Evolutionary conservation across 139 green algal species (phyloP).

Genomic region (Coccomyxa sp.): DNA sequence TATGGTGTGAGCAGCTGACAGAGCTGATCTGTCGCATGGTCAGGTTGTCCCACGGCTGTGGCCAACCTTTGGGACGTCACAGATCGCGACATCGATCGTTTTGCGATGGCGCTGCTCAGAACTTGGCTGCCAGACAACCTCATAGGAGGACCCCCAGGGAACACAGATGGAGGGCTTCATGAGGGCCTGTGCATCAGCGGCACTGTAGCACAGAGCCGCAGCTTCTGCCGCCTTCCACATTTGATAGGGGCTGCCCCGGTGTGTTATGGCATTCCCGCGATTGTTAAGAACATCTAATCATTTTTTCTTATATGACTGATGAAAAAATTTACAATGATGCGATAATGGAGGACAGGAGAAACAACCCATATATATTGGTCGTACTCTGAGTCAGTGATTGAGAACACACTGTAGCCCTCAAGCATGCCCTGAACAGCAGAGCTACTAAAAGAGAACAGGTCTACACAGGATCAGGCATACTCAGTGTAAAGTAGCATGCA

Average conservation of each 20-base stretch:
- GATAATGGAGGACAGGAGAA: no score
- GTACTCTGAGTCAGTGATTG: no score
- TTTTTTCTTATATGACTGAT: no score
- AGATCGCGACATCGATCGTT: conserved; percentile 91
- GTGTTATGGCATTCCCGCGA: conserved; percentile 80
- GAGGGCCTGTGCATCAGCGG: background rate
- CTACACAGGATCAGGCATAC: no score
- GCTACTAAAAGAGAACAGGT: no score
- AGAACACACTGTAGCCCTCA: no score
- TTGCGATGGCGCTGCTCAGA: conserved; percentile 55
- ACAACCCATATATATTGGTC: no score
- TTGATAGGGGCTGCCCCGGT: conserved; percentile 86
- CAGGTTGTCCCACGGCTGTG: conserved; percentile 74
- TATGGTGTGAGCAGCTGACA: no score
- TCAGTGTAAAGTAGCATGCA: no score
- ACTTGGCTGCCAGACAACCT: conserved; percentile 41
- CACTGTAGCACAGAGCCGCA: conserved; percentile 41
- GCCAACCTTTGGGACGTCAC: conserved; percentile 97
- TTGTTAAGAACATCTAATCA: background rate
- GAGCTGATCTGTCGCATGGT: background rate
- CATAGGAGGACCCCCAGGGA: background rate
- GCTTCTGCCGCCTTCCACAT: conserved; percentile 66
- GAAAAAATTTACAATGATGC: no score
- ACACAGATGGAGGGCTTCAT: background rate
- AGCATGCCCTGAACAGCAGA: no score